Evolutionary conservation across 805 yeast species (phyloP), one percentile per base, ranked within the genome.

Genomic region (Starmerella apis): DNA sequence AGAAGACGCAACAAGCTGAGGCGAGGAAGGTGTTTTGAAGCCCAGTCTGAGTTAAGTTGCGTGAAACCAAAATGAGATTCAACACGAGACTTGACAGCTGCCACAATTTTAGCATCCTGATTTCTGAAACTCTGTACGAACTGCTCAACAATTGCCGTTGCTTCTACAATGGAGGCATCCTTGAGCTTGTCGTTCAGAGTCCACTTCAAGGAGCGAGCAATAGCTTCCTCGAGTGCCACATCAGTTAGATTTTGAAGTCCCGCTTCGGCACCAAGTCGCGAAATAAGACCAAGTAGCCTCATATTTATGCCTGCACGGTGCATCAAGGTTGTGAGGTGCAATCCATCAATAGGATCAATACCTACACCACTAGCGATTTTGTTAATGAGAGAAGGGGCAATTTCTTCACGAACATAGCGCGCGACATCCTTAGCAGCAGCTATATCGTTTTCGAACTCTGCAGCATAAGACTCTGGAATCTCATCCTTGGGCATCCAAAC

Each of bases 301-400:
- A 88, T 63, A 65, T 86, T 88, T 64, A 90, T 80, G 72, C 98
- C 98, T 49, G 72, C 71, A 55, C 76, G 76, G 66, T 92, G 98
- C 67, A 90, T 66, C 47, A 73, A 63, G 37, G 72, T 69, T 18
- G 84, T 69, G 59, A 92, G 74, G 60, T 87, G 92, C 3, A 67
- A 62, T 56, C 97, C 96, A 63, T 87, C 95, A 50, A 83, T 70
- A 39, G 97, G 96, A 37, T 53, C 54, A 10, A 49, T 39, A 33
- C 80, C 76, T 45, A 74, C 68, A 36, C 77, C 76, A 8, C 70
- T 68, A 16, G 74, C 69, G 24, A 84, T 65, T 22, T 78, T 83
- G 13, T 65, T 64, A 57, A 86, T 68, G 54, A 80, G 78, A 48
- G 73, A 77, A 6, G 85, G 83, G 47, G 87, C 71, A 56, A 87